Percentiles rank a stretch among this genome's conserved stretches.
Conservation (phyloP, 139 green algal species). For the Micromonas pusilla region DNA sequence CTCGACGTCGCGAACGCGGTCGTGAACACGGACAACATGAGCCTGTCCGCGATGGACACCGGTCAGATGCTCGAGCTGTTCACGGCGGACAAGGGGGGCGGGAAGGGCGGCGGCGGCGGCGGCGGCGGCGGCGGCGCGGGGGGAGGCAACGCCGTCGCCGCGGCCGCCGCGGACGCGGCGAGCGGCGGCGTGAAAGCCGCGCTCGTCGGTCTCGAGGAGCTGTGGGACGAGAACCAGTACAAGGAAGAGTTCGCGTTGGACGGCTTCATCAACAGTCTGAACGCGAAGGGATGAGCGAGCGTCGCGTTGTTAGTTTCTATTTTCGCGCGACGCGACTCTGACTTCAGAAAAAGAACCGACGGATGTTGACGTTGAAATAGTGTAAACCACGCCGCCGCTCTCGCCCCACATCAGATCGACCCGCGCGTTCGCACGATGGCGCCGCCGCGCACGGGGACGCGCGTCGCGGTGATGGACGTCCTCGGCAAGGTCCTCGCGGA, state of each 20-base stretch:
- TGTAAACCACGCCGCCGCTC: no score
- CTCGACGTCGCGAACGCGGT: slow-evolving; percentile 75
- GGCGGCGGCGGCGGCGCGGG: slow-evolving; percentile 22
- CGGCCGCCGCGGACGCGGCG: slow-evolving; percentile 12
- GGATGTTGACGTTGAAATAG: no score
- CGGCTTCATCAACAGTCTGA: slow-evolving; percentile 46
- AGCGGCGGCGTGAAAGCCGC: slow-evolving; percentile 52
- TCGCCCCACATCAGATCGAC: no score
- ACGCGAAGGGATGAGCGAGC: slow-evolving; percentile 12
- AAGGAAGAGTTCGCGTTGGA: slow-evolving; percentile 71
- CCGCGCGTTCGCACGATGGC: no score
- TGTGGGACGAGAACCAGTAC: slow-evolving; percentile 87
- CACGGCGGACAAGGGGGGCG: slow-evolving; percentile 20
- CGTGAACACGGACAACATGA: slow-evolving; percentile 70
- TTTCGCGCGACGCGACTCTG: no score
- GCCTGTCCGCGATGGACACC: slow-evolving; percentile 69
- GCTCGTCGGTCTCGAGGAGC: slow-evolving; percentile 64
- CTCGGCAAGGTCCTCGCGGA: not conserved
- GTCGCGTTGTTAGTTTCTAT: no score
- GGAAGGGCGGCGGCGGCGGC: slow-evolving; percentile 19
- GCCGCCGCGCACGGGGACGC: no score
- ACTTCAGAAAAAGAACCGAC: no score
- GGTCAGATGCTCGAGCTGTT: slow-evolving; percentile 78
- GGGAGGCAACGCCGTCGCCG: slow-evolving; percentile 1
- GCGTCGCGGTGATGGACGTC: no score